phyloP scores from a whole-genome alignment of 495 filamentous ascomycete species.

The Parachaetomium inaequale region DNA sequence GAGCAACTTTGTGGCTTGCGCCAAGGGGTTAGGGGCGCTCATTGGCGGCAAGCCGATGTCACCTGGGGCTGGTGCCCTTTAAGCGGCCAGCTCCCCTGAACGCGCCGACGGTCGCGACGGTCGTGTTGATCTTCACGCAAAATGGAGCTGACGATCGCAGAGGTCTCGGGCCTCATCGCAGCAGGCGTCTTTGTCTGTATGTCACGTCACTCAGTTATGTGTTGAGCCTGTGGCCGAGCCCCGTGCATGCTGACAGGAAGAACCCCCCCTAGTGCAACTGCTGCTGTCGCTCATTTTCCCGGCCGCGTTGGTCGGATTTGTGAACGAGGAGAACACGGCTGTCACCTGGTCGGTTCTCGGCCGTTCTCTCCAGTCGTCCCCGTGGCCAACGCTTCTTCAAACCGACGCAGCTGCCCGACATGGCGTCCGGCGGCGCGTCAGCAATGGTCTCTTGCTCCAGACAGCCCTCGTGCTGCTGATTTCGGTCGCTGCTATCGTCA shows the following conservation, averaged over 20 bases:
- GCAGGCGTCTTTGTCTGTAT: constrained; percentile 8
- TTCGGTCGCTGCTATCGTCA: constrained; percentile 10
- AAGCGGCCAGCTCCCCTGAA: neutral
- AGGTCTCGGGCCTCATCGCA: constrained; percentile 7
- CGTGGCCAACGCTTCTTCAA: constrained; percentile 2
- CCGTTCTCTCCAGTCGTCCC: neutral
- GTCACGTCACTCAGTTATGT: neutral
- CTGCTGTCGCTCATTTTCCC: neutral
- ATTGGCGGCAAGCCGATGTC: neutral
- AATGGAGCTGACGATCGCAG: neutral
- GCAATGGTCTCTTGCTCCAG: constrained; percentile 5
- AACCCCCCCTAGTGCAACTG: neutral
- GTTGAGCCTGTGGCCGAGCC: neutral
- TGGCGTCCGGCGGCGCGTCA: constrained; percentile 3
- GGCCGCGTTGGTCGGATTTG: neutral
- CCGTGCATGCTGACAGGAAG: neutral
- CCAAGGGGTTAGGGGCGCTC: neutral
- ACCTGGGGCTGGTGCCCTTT: neutral
- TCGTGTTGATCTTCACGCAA: neutral
- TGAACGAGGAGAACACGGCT: neutral
- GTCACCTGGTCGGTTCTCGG: constrained; percentile 12
- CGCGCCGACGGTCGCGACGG: neutral
- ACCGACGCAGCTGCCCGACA: constrained; percentile 2
- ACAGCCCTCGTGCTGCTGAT: neutral
- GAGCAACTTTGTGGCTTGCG: neutral